Evolutionary conservation across 2,329 filamentous ascomycete genomes (phyloP), one percentile per base, ranked within the genome.

Genomic region (Diplodia seriata): DNA sequence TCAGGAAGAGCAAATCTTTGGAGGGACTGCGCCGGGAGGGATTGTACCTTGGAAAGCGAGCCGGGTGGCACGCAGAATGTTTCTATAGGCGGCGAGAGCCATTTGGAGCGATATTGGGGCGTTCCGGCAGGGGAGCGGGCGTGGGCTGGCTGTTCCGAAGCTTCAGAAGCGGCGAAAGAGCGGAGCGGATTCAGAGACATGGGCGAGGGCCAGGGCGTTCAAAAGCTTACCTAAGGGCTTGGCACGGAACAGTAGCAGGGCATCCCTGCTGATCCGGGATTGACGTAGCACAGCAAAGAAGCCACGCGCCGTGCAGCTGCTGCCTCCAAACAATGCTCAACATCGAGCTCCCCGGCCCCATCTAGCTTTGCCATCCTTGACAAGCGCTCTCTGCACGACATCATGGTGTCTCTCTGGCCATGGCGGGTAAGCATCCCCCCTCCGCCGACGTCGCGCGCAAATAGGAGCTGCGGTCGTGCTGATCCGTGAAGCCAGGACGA

Each of bases 331-430:
- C 43, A 63, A 63, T 63, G 59, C 31, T 51, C 59, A 63, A 51
- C 59, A 63, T 49, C 47, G 59, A 51, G 59, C 47, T 38, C n/a
- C 31, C 59, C 43, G n/a, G 12, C 47, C 11, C 47, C 59, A 33
- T 51, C 59, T 40, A 63, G 40, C 47, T 15, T 14, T 47, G 15
- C 29, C 18, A 38, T 33, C 59, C 31, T 20, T 31, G 43, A 38
- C 12, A 7, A 9, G 12, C 23, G 12, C 59, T 50, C 54, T 20
- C 20, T 51, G n/a, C 20, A 26, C 40, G 23, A 15, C 53, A 68
- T 31, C n/a, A 95, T 95, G 92, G 90, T 94, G 74, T 92, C 90
- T 65, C 85, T 95, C 73, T 95, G 92, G 92, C 92, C 92, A 71
- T 97, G 91, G 89, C 89, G 87, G 84, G 91, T 93, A 80, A 74